A percentile compares a stretch with the other conserved stretches of the same genome.
Conservation (phyloP, 1,284 basidiomycete species). For the Xerocomus amazonicus region DNA sequence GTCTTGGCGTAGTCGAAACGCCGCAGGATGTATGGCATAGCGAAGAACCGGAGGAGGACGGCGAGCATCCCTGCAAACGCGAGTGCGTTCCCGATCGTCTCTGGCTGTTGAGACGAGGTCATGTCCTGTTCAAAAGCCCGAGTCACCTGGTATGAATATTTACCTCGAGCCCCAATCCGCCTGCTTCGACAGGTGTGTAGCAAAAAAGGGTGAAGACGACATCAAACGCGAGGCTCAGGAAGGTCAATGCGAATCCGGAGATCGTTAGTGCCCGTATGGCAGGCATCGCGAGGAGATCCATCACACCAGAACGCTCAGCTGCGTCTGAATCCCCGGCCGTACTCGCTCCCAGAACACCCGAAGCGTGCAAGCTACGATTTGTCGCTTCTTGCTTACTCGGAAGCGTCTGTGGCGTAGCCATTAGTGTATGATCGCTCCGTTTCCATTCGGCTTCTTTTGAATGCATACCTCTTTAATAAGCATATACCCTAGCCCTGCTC, state of each 20-base stretch:
- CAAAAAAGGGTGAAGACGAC: slow-evolving; percentile 63
- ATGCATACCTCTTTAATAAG: slow-evolving; percentile 23
- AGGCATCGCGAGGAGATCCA: slow-evolving; percentile 43
- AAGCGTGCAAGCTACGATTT: background rate
- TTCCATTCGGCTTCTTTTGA: background rate
- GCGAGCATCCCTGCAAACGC: slow-evolving; percentile 15
- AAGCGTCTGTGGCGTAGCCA: slow-evolving; percentile 15
- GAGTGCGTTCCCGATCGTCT: slow-evolving; percentile 16
- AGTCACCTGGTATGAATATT: slow-evolving; percentile 11
- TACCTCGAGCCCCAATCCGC: slow-evolving; percentile 55
- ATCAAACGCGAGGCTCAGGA: slow-evolving; percentile 55
- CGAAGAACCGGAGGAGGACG: slow-evolving; percentile 8
- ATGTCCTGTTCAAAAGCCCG: no score
- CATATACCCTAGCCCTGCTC: slow-evolving; percentile 13
- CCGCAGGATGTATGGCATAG: slow-evolving; percentile 13
- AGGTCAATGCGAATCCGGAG: slow-evolving; percentile 52
- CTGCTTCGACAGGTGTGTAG: slow-evolving; percentile 50
- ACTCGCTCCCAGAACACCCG: background rate
- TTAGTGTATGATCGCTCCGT: background rate
- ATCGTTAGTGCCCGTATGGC: slow-evolving; percentile 47
- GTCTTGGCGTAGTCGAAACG: slow-evolving; percentile 15
- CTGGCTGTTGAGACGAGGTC: slow-evolving; percentile 9
- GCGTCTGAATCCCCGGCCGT: background rate
- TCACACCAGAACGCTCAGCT: slow-evolving; percentile 17
- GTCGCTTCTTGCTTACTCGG: slow-evolving; percentile 14